Evolutionary conservation across 169 alveolate species (phyloP).

Genomic region (Amoebophrya sp.): DNA sequence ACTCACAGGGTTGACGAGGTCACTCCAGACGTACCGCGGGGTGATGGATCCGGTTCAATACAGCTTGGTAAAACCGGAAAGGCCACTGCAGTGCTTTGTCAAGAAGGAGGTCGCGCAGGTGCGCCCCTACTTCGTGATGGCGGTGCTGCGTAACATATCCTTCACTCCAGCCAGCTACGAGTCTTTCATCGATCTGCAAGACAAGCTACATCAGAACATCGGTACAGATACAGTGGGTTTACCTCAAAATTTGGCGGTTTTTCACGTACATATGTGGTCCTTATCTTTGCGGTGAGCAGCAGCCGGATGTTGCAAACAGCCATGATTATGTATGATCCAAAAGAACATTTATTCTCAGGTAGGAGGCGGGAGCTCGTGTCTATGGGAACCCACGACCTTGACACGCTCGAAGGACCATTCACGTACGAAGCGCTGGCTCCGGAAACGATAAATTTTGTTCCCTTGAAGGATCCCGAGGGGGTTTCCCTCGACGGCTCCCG

Average conservation of each 20-base stretch:
- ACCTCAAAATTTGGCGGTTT: background rate
- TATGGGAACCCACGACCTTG: slow-evolving; percentile 81
- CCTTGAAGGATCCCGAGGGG: slow-evolving; percentile 74
- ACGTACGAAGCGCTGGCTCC: slow-evolving; percentile 78
- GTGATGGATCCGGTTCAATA: background rate
- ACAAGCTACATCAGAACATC: slow-evolving; percentile 88
- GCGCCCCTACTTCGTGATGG: slow-evolving; percentile 85
- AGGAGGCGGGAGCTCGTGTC: background rate
- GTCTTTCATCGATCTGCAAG: slow-evolving; percentile 92
- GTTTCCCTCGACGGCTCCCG: background rate
- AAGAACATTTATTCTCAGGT: background rate
- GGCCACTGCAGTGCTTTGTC: background rate
- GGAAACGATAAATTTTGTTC: slow-evolving; percentile 77
- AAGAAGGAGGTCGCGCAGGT: slow-evolving; percentile 47
- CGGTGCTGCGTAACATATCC: slow-evolving; percentile 80
- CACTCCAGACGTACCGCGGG: background rate
- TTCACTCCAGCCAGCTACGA: slow-evolving; percentile 75
- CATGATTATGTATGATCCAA: too few species aligned
- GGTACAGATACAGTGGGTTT: background rate
- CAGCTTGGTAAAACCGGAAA: background rate
- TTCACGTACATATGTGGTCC: too few species aligned
- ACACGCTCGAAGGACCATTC: slow-evolving; percentile 81
- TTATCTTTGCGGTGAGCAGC: too few species aligned
- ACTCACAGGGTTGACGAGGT: background rate
- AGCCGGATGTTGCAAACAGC: too few species aligned